Conservation (phyloP, 139 green algal genomes). For the Desmodesmus armatus region DNA sequence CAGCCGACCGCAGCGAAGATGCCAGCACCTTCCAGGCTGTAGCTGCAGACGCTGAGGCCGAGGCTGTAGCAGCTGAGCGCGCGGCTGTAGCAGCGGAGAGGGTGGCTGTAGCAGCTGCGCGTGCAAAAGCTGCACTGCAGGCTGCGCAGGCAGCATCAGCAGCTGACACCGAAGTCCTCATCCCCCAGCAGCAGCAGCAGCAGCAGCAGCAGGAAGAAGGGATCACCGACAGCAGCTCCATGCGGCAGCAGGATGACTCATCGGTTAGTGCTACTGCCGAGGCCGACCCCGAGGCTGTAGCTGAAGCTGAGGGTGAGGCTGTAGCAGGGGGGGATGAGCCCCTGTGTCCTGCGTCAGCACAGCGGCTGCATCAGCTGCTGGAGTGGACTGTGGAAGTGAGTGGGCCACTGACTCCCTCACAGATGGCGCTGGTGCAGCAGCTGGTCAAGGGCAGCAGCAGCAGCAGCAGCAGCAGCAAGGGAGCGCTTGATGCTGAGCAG, state of each 20-base stretch:
- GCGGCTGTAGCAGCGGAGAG: background rate
- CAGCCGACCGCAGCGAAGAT: background rate
- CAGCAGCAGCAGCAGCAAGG: constrained; percentile 25
- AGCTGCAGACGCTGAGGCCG: background rate
- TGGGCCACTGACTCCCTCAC: background rate
- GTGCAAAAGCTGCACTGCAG: background rate
- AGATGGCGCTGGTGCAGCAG: background rate
- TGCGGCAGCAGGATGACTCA: too few relatives aligned
- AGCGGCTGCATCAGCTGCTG: constrained; percentile 18
- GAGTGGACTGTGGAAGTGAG: background rate
- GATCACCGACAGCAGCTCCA: too few relatives aligned
- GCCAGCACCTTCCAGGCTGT: too few relatives aligned
- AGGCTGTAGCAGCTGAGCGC: background rate
- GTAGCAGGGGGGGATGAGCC: background rate
- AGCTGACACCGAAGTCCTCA: too few relatives aligned
- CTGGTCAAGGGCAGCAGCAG: constrained; percentile 23
- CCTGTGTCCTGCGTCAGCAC: background rate
- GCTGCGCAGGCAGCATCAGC: background rate
- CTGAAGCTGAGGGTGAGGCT: background rate
- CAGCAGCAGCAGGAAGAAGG: too few relatives aligned
- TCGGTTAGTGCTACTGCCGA: too few relatives aligned
- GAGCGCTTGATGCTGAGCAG: background rate
- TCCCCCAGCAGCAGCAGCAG: too few relatives aligned
- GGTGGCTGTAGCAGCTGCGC: background rate
- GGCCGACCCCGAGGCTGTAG: background rate